Evolutionary conservation across 208 protist species (phyloP).

Genomic region (Leishmania lainsoni): DNA sequence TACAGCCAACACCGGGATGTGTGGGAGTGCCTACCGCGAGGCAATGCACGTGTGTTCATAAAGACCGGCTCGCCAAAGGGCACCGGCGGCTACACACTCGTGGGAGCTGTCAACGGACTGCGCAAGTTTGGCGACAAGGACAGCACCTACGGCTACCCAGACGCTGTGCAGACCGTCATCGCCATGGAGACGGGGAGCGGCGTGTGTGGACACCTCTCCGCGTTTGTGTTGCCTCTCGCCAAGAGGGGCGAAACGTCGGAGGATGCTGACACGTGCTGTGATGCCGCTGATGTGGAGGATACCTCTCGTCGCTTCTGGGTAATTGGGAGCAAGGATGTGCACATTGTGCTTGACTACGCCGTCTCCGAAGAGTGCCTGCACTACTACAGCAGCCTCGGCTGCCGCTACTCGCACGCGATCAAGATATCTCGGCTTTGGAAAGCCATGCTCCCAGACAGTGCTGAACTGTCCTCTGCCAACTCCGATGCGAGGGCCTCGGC

Average conservation of each 20-base stretch:
- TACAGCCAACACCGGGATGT: conserved; percentile 48
- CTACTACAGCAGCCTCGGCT: conserved; percentile 16
- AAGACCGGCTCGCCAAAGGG: neutral
- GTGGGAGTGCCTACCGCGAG: conserved; percentile 66
- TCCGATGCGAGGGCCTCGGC: neutral
- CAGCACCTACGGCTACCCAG: conserved; percentile 34
- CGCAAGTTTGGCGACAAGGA: conserved; percentile 67
- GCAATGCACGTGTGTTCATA: conserved; percentile 52
- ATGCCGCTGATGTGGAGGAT: neutral
- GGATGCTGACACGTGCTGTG: neutral
- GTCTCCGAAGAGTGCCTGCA: conserved; percentile 33
- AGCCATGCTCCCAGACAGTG: conserved; percentile 15
- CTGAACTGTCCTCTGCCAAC: neutral
- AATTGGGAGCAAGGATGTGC: conserved; percentile 50
- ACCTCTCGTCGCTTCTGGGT: conserved; percentile 49
- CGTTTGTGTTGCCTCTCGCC: conserved; percentile 27
- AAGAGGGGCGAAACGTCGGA: neutral
- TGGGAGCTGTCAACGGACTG: conserved; percentile 54
- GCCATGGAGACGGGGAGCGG: conserved; percentile 62
- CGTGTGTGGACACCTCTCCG: conserved; percentile 56
- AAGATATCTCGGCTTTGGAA: conserved; percentile 35
- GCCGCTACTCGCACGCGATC: conserved; percentile 38
- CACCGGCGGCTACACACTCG: conserved; percentile 4
- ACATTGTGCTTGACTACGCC: conserved; percentile 58
- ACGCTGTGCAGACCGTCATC: conserved; percentile 34